Evolutionary conservation across 2,329 filamentous ascomycete genomes (phyloP), one percentile per base, ranked within the genome.

Genomic region (Penicillium brasilianum): DNA sequence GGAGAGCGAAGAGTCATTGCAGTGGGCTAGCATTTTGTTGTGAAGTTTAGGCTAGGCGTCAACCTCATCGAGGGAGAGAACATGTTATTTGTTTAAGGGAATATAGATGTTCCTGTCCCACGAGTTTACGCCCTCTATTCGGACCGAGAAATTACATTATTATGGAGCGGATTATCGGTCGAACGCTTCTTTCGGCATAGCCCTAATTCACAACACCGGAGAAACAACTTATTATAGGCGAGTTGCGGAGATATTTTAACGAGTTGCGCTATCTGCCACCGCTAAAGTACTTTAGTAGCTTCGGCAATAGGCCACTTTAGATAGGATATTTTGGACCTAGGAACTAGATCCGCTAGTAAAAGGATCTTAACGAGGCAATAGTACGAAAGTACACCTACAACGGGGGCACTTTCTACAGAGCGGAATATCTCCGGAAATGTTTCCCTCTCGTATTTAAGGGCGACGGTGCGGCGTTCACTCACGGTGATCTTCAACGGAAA

Each of bases 101-200:
- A 59, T 14, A 73, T 71, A 20, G 66, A 50, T 48, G 55, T 76
- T 8, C 60, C 54, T 20, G 67, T 76, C n/a, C 74, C 74, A 20
- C 64, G 58, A 16, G 70, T 77, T 20, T 77, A 71, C 55, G 74
- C 75, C 11, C 63, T 76, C 54, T 76, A 71, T 57, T 54, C 60
- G 16, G 59, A 71, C 20, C 13, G 52, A 6, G 55, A 74, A 66
- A 34, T 74, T 70, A 36, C 51, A 74, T 75, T 22, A 62, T 75
- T 44, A 72, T 77, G 72, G 72, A 74, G 62, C 64, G 63, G 43
- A 65, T 75, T 43, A 41, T 68, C 56, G 72, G 72, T 16, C 22
- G 69, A 46, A 68, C 63, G 13, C 65, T 74, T 16, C 54, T 66
- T 18, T 44, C 58, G 18, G 32, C 53, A 16, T 74, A 70, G 72